These are phyloP conservation scores for Xylaria flabelliformis DNA, from an alignment of 495 filamentous ascomycete species.

Conservation along the genomic window DNA sequence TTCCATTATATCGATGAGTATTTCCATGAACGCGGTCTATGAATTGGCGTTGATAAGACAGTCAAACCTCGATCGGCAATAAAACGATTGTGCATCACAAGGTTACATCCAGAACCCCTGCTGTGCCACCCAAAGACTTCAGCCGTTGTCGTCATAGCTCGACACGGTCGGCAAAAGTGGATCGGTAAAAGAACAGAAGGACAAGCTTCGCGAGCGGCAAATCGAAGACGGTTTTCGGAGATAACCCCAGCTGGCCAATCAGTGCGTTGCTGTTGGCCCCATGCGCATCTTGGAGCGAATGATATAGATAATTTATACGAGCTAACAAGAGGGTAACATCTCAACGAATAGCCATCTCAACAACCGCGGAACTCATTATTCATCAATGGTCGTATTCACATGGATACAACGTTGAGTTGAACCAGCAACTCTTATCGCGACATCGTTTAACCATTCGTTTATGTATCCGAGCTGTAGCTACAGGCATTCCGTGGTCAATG, in stretches of 20 bases:
- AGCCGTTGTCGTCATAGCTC: slow-evolving; percentile 25
- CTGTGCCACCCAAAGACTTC: slow-evolving; percentile 18
- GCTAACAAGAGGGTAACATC: background rate
- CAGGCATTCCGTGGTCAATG: background rate
- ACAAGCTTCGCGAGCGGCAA: slow-evolving; percentile 9
- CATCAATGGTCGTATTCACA: background rate
- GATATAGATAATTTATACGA: background rate
- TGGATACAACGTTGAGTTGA: background rate
- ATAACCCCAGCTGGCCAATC: slow-evolving; percentile 21
- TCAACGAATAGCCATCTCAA: background rate
- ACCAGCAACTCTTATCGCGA: background rate
- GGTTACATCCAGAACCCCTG: slow-evolving; percentile 8
- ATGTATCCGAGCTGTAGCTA: background rate
- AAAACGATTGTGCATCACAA: background rate
- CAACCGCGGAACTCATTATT: too few species aligned
- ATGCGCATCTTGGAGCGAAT: background rate
- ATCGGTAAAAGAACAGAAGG: slow-evolving; percentile 7
- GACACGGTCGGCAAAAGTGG: slow-evolving; percentile 25
- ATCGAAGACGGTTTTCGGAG: slow-evolving; percentile 16
- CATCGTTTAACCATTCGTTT: background rate
- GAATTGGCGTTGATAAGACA: background rate
- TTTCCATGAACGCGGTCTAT: background rate
- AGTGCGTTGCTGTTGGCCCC: background rate
- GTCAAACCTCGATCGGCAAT: background rate
- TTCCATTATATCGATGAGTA: background rate